A percentile compares a stretch with the other conserved stretches of the same genome.
phyloP scores from a whole-genome alignment of 495 filamentous ascomycete species.

The Chlorociboria aeruginascens region DNA sequence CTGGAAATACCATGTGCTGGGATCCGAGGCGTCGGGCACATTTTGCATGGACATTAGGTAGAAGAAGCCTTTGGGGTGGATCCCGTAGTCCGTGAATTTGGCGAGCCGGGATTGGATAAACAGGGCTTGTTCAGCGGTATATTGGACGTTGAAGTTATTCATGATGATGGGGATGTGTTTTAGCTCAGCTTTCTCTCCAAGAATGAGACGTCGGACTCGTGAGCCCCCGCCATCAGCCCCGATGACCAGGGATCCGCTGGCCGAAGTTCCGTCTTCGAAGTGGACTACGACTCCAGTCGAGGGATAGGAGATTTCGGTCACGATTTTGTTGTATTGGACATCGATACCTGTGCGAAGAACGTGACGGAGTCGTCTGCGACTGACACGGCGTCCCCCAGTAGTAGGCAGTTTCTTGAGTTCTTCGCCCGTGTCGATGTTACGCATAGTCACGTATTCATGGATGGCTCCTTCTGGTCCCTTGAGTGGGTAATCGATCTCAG shows the following conservation, averaged over 20 bases:
- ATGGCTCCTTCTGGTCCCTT: background rate
- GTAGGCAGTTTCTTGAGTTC: background rate
- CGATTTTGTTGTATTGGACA: background rate
- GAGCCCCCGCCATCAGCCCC: slow-evolving; percentile 6
- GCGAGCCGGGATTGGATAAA: background rate
- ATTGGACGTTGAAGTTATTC: background rate
- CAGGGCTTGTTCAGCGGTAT: background rate
- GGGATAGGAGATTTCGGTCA: background rate
- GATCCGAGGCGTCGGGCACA: slow-evolving; percentile 24
- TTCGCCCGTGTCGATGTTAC: slow-evolving; percentile 3
- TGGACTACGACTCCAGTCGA: background rate
- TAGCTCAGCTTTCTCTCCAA: background rate
- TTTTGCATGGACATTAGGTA: slow-evolving; percentile 6
- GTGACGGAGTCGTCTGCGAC: background rate
- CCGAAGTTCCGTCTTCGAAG: slow-evolving; percentile 4
- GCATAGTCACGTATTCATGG: background rate
- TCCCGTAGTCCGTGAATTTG: background rate
- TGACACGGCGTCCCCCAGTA: background rate
- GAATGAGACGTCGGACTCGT: background rate
- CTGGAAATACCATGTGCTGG: slow-evolving; percentile 32
- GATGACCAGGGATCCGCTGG: slow-evolving; percentile 1
- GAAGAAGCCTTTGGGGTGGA: background rate
- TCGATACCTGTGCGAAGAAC: slow-evolving; percentile 2
- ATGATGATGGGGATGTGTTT: slow-evolving; percentile 1
- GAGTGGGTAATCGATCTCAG: background rate